phyloP scores from a whole-genome alignment of 176 grass and related monocot genomes.

The Carex kokanica region DNA sequence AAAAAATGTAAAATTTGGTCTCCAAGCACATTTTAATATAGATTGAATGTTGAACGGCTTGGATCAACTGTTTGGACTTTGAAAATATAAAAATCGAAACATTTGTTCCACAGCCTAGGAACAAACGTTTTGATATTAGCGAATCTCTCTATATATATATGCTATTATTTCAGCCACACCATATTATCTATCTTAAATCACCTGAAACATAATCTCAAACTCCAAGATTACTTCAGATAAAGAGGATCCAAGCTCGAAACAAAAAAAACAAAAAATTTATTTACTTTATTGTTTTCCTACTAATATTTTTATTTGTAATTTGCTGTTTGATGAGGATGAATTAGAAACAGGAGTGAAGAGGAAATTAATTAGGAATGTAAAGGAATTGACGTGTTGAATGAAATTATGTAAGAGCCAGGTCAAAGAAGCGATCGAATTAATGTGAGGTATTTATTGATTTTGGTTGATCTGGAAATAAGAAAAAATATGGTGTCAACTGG shows the following conservation, averaged over 20 bases:
- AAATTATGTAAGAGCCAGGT: neutral
- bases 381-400: neutral
- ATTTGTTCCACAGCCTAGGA: no score
- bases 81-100: no score
- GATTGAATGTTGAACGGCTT: no score
- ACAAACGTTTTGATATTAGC: no score
- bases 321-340: neutral
- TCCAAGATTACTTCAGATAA: neutral
- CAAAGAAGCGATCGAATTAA: conserved; percentile 11
- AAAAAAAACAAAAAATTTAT: neutral
- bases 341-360: neutral
- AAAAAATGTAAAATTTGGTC: no score
- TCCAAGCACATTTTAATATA: no score
- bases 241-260: neutral
- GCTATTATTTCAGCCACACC: no score
- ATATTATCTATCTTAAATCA: neutral
- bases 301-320: neutral
- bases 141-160: no score
- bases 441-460: neutral
- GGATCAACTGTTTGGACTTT: no score
- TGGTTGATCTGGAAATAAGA: neutral
- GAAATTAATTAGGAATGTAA: neutral
- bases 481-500: neutral
- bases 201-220: neutral
- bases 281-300: neutral